A percentile compares a stretch with the other conserved stretches of the same genome.
phyloP scores from a whole-genome alignment of 2,329 filamentous ascomycete species.

The Lecanicillium sp. region DNA sequence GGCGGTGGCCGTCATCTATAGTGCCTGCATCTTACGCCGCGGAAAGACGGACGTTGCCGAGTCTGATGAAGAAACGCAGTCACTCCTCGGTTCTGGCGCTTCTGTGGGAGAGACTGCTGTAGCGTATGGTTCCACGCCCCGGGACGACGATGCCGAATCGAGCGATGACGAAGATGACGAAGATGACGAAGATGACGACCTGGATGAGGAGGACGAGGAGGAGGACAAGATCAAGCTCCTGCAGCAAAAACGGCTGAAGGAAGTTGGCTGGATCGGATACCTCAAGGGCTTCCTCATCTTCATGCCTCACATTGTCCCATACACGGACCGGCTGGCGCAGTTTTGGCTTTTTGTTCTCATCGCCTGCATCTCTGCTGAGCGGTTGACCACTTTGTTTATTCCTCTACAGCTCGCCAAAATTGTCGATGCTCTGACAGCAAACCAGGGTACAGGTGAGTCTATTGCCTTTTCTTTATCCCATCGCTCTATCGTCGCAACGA shows the following conservation, averaged over 20 bases:
- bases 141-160: neutral
- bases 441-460: constrained; percentile 12
- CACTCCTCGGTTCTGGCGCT: neutral
- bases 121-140: neutral
- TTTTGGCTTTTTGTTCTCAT: constrained; percentile 20
- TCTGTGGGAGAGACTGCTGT: neutral
- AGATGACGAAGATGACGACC: neutral
- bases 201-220: constrained; percentile 19
- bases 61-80: constrained; percentile 1
- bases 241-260: constrained; percentile 20
- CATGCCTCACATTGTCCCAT: constrained; percentile 22
- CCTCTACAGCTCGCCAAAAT: constrained; percentile 23
- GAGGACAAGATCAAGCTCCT: constrained; percentile 20
- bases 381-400: constrained; percentile 21
- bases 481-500: no score
- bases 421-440: constrained; percentile 17
- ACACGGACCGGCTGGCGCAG: constrained; percentile 21
- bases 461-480: neutral
- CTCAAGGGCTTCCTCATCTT: constrained; percentile 21
- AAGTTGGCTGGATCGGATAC: constrained; percentile 23
- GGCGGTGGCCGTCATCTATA: neutral
- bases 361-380: constrained; percentile 17
- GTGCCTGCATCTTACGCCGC: neutral
- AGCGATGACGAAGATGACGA: constrained; percentile 8
- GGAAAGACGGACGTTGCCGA: neutral